phyloP scores from a whole-genome alignment of 2,329 filamentous ascomycete species.

The Pseudocercospora musae region DNA sequence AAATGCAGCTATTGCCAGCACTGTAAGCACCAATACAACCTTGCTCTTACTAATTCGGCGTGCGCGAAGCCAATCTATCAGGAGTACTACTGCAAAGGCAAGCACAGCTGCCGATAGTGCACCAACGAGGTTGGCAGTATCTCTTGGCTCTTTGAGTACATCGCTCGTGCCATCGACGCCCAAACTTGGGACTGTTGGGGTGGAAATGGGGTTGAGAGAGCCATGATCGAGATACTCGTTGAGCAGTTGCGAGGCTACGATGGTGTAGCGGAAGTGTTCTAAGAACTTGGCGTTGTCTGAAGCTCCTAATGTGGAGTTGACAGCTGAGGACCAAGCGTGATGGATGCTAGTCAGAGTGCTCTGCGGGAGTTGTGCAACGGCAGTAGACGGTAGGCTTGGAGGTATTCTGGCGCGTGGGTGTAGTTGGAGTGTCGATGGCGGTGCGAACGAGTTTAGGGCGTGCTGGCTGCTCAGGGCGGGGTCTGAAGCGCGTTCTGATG shows the following conservation, averaged over 20 bases:
- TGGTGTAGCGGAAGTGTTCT: constrained; percentile 88
- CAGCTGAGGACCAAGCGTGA: constrained; percentile 53
- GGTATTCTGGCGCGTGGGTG: constrained; percentile 22
- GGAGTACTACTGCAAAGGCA: constrained; percentile 61
- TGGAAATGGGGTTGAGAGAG: constrained; percentile 35
- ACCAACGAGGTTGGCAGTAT: constrained; percentile 54
- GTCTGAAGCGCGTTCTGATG: not conserved
- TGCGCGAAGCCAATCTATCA: constrained; percentile 67
- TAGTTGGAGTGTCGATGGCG: constrained; percentile 12
- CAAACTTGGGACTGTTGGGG: constrained; percentile 5
- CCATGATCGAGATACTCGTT: constrained; percentile 58
- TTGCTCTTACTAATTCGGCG: constrained; percentile 57
- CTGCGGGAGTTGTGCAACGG: constrained; percentile 8
- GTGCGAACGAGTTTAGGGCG: constrained; percentile 37
- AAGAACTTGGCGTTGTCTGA: constrained; percentile 81
- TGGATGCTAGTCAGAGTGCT: constrained; percentile 41
- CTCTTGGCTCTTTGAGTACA: constrained; percentile 26
- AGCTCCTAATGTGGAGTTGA: constrained; percentile 69
- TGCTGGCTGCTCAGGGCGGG: constrained; percentile 6
- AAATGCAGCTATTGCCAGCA: constrained; percentile 53
- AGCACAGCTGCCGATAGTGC: constrained; percentile 62
- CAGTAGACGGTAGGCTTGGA: constrained; percentile 8
- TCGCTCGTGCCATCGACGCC: constrained; percentile 25
- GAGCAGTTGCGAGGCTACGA: constrained; percentile 86
- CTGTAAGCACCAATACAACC: constrained; percentile 44